A percentile compares a stretch with the other conserved stretches of the same genome.
Evolutionary conservation across 345 rosid species (phyloP).

Genomic region (Crucihimalaya himalaica): DNA sequence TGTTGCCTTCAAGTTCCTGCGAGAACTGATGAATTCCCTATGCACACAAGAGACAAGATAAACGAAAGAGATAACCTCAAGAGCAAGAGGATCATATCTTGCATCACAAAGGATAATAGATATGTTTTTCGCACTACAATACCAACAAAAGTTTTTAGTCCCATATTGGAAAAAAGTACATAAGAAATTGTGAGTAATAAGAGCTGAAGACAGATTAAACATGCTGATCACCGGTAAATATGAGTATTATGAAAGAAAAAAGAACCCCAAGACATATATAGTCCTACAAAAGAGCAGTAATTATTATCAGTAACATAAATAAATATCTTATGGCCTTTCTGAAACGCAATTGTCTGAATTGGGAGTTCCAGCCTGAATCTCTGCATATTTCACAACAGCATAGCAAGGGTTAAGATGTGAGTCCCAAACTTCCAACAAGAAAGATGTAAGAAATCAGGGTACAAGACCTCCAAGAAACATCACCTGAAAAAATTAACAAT

Average conservation of each 20-base stretch:
- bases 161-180: constrained; percentile 16
- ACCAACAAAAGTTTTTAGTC: constrained; percentile 24
- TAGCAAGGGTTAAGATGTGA: constrained; percentile 98
- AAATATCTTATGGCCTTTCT: constrained; percentile 33
- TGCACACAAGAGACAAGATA: constrained; percentile 23
- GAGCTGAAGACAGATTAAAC: constrained; percentile 32
- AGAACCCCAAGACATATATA: constrained; percentile 43
- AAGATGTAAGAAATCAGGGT: constrained; percentile 96
- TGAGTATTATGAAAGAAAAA: constrained; percentile 40
- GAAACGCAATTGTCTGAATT: constrained; percentile 31
- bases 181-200: constrained; percentile 35
- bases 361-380: constrained; percentile 56
- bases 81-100: constrained; percentile 30
- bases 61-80: constrained; percentile 35
- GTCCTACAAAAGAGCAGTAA: constrained; percentile 52
- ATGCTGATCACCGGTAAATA: constrained; percentile 30
- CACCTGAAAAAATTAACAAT: constrained; percentile 74
- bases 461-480: constrained; percentile 90
- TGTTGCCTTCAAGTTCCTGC: constrained; percentile 30
- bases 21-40: constrained; percentile 38
- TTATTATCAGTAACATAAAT: constrained; percentile 41
- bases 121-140: constrained; percentile 9
- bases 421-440: constrained; percentile 99
- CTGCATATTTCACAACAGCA: constrained; percentile 99
- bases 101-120: constrained; percentile 13